Percentiles rank a stretch among this genome's conserved stretches.
phyloP scores from a whole-genome alignment of 2,329 filamentous ascomycete species.

The Domatiomyces globalis region DNA sequence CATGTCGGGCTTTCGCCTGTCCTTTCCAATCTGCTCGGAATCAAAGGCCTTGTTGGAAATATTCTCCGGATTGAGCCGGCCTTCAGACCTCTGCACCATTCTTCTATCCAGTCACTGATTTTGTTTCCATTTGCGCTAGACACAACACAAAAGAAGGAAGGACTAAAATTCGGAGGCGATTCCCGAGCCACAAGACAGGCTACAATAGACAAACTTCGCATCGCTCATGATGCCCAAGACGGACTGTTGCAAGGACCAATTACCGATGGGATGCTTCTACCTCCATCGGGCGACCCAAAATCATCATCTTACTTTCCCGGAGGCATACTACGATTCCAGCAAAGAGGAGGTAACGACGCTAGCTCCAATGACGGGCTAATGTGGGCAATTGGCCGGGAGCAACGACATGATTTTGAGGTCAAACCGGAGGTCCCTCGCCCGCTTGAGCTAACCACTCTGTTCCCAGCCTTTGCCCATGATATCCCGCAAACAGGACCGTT shows the following conservation, averaged over 20 bases:
- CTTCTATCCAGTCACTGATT: conserved; percentile 53
- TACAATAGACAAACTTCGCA: conserved; percentile 51
- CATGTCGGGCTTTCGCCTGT: conserved; percentile 65
- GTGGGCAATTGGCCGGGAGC: conserved; percentile 70
- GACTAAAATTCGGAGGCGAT: conserved; percentile 76
- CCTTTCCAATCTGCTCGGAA: conserved; percentile 60
- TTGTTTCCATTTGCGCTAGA: conserved; percentile 62
- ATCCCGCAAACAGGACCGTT: conserved; percentile 41
- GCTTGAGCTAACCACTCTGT: conserved; percentile 30
- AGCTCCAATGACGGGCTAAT: conserved; percentile 19
- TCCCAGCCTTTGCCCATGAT: conserved; percentile 39
- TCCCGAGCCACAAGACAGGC: conserved; percentile 72
- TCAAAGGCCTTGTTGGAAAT: conserved; percentile 63
- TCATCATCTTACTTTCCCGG: conserved; percentile 58
- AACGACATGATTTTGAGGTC: conserved; percentile 59
- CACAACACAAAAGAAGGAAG: conserved; percentile 43
- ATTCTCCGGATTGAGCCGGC: conserved; percentile 79
- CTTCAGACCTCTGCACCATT: conserved; percentile 53
- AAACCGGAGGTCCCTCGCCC: conserved; percentile 59
- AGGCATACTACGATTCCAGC: conserved; percentile 59
- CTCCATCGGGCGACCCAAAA: conserved; percentile 42
- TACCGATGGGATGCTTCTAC: conserved; percentile 74
- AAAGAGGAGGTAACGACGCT: conserved; percentile 23
- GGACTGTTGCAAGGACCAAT: conserved; percentile 69
- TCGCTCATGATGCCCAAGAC: conserved; percentile 41